Conservation (phyloP, 225 moss, liverwort and hornwort genomes). For the Polytrichum commune region DNA sequence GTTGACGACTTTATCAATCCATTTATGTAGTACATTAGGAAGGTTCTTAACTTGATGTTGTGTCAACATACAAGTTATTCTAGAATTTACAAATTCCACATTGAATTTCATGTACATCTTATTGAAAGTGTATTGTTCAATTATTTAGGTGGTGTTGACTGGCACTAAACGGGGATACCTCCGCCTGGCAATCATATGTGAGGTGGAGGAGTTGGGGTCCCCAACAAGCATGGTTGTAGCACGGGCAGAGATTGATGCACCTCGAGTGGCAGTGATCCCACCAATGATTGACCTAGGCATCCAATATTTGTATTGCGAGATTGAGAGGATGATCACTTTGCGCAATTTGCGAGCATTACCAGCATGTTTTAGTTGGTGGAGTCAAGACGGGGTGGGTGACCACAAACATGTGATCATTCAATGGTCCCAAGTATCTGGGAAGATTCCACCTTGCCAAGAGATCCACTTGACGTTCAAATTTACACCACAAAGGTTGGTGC, state of each 20-base stretch:
- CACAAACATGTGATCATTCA: constrained; percentile 52
- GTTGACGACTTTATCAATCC: no score
- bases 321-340: constrained; percentile 48
- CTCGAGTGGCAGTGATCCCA: constrained; percentile 69
- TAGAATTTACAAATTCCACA: no score
- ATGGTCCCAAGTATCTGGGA: constrained; percentile 59
- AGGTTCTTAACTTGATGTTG: no score
- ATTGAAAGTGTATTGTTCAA: background rate
- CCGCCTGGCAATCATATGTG: constrained; percentile 71
- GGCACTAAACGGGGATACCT: constrained; percentile 70
- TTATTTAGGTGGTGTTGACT: constrained; percentile 45
- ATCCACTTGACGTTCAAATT: constrained; percentile 55
- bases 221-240: constrained; percentile 64
- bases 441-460: constrained; percentile 59
- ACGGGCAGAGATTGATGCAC: constrained; percentile 79
- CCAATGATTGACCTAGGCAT: constrained; percentile 69
- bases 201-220: constrained; percentile 54
- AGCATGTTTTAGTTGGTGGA: constrained; percentile 78
- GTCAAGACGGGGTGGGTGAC: constrained; percentile 58
- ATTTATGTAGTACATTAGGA: no score
- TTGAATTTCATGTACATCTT: no score
- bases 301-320: constrained; percentile 67
- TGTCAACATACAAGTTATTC: no score
- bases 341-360: constrained; percentile 64
- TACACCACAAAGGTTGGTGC: constrained; percentile 29